These are phyloP conservation scores for Leccinum solheimii DNA, from an alignment of 1,284 basidiomycete species.

Conservation along the genomic window DNA sequence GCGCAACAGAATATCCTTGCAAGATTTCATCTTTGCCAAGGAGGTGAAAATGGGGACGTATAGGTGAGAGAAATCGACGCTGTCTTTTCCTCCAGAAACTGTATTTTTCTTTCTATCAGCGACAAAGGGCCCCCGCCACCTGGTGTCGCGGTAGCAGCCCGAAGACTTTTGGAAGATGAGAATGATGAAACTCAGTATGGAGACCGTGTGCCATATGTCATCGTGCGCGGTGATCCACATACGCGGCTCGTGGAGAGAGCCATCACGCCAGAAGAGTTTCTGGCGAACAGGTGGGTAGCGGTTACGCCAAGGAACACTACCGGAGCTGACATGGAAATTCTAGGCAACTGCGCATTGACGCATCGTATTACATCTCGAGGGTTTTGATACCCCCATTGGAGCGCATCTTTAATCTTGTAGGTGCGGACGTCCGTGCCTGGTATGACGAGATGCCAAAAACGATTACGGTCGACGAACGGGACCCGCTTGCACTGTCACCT, in stretches of 20 bases:
- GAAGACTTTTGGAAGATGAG: constrained; percentile 73
- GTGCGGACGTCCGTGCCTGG: constrained; percentile 88
- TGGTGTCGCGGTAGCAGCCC: constrained; percentile 84
- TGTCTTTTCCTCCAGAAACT: neutral
- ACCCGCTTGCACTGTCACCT: constrained; percentile 41
- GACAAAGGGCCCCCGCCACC: constrained; percentile 87
- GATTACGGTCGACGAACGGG: constrained; percentile 30
- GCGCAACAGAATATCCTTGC: constrained; percentile 76
- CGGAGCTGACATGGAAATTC: neutral
- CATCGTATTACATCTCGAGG: constrained; percentile 84
- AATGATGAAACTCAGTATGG: constrained; percentile 88
- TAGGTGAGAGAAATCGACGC: constrained; percentile 49
- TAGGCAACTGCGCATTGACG: constrained; percentile 24
- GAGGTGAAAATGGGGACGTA: constrained; percentile 93
- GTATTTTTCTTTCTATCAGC: constrained; percentile 38
- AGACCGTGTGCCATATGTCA: constrained; percentile 92
- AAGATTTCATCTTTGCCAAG: constrained; percentile 95
- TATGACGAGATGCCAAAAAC: constrained; percentile 84
- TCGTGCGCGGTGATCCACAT: constrained; percentile 67
- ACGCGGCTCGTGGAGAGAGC: constrained; percentile 81
- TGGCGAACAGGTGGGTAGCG: constrained; percentile 62
- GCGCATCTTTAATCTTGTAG: constrained; percentile 89
- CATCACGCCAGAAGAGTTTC: constrained; percentile 74
- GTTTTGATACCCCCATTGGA: constrained; percentile 89
- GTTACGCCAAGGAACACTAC: neutral